phyloP scores from a whole-genome alignment of 2,329 filamentous ascomycete species.

The Aspergillus floridensis region DNA sequence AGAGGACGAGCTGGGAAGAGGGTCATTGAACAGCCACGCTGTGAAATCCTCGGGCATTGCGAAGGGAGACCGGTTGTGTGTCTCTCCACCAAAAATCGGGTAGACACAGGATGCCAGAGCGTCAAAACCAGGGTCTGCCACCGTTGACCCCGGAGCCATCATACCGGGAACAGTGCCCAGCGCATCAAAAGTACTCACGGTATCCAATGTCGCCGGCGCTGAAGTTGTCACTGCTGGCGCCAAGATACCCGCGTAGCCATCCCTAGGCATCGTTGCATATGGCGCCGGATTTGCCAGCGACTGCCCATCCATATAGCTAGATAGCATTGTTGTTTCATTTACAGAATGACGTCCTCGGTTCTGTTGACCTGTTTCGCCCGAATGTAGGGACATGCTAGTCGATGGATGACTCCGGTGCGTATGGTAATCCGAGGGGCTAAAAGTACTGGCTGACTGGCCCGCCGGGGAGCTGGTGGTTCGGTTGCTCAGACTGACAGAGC shows the following conservation, averaged over 20 bases:
- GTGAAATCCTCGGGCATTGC: slow-evolving; percentile 85
- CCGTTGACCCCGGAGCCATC: slow-evolving; percentile 24
- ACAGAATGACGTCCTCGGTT: slow-evolving; percentile 14
- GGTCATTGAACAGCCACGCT: slow-evolving; percentile 76
- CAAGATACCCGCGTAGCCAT: slow-evolving; percentile 23
- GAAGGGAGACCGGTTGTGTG: slow-evolving; percentile 81
- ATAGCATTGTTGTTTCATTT: slow-evolving; percentile 14
- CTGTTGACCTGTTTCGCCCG: slow-evolving; percentile 17
- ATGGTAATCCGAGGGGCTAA: slow-evolving; percentile 26
- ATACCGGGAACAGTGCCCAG: slow-evolving; percentile 26
- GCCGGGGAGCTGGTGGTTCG: slow-evolving; percentile 29
- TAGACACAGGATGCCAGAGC: slow-evolving; percentile 53
- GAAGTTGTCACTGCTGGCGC: slow-evolving; percentile 16
- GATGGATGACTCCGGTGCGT: slow-evolving; percentile 14
- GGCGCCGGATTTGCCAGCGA: slow-evolving; percentile 18
- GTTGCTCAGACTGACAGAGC: slow-evolving; percentile 27
- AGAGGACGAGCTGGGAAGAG: slow-evolving; percentile 54
- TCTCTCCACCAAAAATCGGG: slow-evolving; percentile 82
- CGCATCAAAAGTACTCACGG: slow-evolving; percentile 24
- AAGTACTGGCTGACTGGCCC: slow-evolving; percentile 25
- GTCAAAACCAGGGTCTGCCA: slow-evolving; percentile 34
- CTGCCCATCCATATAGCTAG: slow-evolving; percentile 16
- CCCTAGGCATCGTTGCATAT: slow-evolving; percentile 20
- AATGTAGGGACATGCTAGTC: slow-evolving; percentile 13
- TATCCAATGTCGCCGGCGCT: slow-evolving; percentile 26